Evolutionary conservation across 2,329 filamentous ascomycete species (phyloP), one percentile per base, ranked within the genome.

Genomic region (Beauveria scarabaeidicola): DNA sequence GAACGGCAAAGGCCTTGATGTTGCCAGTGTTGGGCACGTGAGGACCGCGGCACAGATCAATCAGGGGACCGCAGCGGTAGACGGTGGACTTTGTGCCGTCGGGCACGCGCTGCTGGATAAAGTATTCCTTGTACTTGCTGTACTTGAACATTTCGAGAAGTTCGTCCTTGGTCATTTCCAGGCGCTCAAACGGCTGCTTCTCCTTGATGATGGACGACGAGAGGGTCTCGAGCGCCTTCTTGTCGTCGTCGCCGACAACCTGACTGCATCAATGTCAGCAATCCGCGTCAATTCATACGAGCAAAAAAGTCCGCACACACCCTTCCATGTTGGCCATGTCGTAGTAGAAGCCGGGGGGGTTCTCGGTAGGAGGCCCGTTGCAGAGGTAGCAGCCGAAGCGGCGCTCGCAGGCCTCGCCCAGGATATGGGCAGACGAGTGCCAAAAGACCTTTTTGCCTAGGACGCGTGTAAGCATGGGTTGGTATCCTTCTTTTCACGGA

Each of bases 51-150:
- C 94, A 97, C 64, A 97, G 78, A 82, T 99, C 94, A 69, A 97
- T 96, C 60, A 97, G 80, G 15, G 91, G 91, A 61, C 94, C 94
- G 69, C 91, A 95, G 64, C 91, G 86, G 75, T 97, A 99, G 44
- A 97, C 93, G 10, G 94, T 97, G 71, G 91, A 96, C 71, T 83
- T 90, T 59, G 91, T 92, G 66, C 91, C 91, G 66, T 96, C 91
- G 43, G 87, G 80, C 62, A 97, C 73, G 50, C 73, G 70, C 66
- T 75, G 73, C 66, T 73, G 88, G 77, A 99, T 97, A 74, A 97
- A 96, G 74, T 97, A 90, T 72, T 96, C 86, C 83, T 99, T 97
- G 81, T 96, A 97, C 73, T 94, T 94, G 82, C 95, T 97, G 81
- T 96, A 95, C 67, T 86, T 85, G 79, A 97, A 97, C 75, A 97